These are phyloP conservation scores for Diversispora epigaea DNA, from an alignment of 192 early-diverging fungal species.

Conservation along the genomic window DNA sequence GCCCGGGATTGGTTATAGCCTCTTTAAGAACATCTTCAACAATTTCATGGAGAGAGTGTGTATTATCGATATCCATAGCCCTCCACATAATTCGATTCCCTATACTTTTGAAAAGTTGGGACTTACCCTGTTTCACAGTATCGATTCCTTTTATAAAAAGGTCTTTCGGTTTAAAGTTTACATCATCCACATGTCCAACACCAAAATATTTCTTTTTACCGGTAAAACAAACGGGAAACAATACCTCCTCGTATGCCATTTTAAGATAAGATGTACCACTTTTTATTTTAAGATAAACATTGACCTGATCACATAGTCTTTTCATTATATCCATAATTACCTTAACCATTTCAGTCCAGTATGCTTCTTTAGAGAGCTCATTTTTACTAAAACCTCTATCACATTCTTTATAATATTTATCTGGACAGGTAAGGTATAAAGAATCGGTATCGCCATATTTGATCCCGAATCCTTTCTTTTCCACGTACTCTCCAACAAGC, in stretches of 20 bases:
- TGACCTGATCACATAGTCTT: constrained; percentile 6
- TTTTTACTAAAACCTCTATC: no score
- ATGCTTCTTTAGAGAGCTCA: no score
- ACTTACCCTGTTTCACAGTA: constrained; percentile 7
- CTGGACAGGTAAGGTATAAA: no score
- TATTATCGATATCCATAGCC: background rate
- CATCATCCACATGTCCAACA: background rate
- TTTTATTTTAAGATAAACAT: background rate
- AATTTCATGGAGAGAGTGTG: background rate
- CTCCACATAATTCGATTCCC: background rate
- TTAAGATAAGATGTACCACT: background rate
- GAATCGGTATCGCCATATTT: no score
- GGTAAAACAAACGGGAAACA: constrained; percentile 4
- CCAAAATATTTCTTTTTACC: constrained; percentile 17
- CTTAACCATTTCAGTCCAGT: constrained; percentile 4
- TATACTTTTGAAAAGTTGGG: background rate
- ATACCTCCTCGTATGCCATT: constrained; percentile 1
- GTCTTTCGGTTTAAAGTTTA: background rate
- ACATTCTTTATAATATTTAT: no score
- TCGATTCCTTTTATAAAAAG: constrained; percentile 17
- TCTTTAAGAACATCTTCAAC: constrained; percentile 4
- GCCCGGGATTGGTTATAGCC: background rate
- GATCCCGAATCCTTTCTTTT: no score
- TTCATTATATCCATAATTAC: constrained; percentile 14
- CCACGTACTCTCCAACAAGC: no score